Evolutionary conservation across 208 protist species (phyloP).

Genomic region (Trypanosoma rangeli): DNA sequence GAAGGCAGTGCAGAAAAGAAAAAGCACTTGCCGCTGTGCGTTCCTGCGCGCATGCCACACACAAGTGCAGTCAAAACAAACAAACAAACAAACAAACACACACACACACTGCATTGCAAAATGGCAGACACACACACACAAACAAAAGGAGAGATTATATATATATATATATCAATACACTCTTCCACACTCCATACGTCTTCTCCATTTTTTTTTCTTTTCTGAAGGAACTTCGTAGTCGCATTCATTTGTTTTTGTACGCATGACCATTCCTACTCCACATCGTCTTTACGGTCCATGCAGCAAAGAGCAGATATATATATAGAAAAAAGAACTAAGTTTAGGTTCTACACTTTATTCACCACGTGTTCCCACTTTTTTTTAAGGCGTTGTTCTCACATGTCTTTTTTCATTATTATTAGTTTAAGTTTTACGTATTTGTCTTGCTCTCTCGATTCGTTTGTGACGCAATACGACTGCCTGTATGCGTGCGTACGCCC

Average conservation of each 20-base stretch:
- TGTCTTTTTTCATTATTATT: not conserved
- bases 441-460: not conserved
- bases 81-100: too few species aligned
- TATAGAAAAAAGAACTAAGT: constrained; percentile 9
- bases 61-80: not conserved
- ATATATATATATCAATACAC: too few species aligned
- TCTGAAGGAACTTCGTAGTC: not conserved
- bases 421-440: not conserved
- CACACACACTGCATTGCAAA: not conserved
- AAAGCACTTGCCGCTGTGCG: not conserved
- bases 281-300: not conserved
- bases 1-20: not conserved
- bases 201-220: not conserved
- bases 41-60: not conserved
- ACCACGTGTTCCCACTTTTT: too few species aligned
- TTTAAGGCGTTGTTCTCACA: too few species aligned
- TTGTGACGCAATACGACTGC: not conserved
- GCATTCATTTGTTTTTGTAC: not conserved
- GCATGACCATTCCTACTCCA: not conserved
- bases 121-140: not conserved
- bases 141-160: not conserved
- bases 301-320: not conserved
- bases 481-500: not conserved
- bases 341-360: too few species aligned
- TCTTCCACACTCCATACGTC: not conserved